These are phyloP conservation scores for Suhomyces terraborum DNA, from an alignment of 1,139 yeast species.

Conservation along the genomic window DNA sequence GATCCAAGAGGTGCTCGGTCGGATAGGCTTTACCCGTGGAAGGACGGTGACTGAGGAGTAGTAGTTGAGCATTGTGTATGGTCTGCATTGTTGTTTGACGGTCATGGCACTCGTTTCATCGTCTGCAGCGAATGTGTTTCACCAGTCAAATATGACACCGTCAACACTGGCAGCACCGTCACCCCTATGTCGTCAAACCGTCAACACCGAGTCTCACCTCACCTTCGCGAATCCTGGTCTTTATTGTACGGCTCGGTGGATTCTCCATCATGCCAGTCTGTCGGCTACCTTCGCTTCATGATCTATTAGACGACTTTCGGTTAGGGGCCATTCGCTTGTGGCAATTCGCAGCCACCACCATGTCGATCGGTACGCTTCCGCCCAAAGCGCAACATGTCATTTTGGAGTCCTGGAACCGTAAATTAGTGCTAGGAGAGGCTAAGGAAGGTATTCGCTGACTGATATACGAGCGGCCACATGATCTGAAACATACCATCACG, in stretches of 20 bases:
- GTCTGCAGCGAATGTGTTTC: conserved; percentile 3
- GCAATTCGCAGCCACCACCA: conserved; percentile 8
- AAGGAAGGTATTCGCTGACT: conserved; percentile 4
- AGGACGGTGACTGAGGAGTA: no score
- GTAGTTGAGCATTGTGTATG: no score
- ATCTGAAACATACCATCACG: conserved; percentile 6
- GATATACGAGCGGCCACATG: conserved; percentile 9
- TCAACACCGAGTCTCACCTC: no score
- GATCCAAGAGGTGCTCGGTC: no score
- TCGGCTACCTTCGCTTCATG: background rate
- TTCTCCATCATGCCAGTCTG: no score
- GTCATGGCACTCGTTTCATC: background rate
- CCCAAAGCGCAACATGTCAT: conserved; percentile 6
- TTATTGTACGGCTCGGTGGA: no score
- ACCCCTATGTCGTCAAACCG: no score
- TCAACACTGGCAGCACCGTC: no score
- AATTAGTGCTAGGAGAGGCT: background rate
- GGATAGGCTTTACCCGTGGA: no score
- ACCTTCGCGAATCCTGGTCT: no score
- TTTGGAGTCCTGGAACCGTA: conserved; percentile 4
- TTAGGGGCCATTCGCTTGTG: background rate
- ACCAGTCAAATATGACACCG: conserved; percentile 2
- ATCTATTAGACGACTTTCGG: background rate
- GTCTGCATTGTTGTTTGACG: no score
- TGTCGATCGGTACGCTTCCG: background rate